Conservation (phyloP, 805 yeast genomes). For the Metschnikowia arizonensis region DNA sequence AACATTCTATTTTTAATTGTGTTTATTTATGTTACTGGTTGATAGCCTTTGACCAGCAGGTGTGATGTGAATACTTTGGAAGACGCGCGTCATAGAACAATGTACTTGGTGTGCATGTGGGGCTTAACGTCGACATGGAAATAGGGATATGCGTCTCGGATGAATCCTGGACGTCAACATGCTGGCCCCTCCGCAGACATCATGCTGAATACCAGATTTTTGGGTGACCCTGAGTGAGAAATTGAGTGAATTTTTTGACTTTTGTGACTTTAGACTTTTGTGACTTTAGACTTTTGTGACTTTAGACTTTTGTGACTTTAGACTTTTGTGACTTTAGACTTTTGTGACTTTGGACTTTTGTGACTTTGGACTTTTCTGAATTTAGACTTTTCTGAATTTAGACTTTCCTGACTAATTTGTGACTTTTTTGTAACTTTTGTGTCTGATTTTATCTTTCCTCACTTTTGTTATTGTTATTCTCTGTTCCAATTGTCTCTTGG, state of each 20-base stretch:
- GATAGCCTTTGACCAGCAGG: not conserved
- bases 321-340: too few relatives aligned
- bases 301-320: too few relatives aligned
- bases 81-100: not conserved
- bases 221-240: too few relatives aligned
- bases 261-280: too few relatives aligned
- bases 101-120: not conserved
- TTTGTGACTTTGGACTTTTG: too few relatives aligned
- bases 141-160: conserved; percentile 4
- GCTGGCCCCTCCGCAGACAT: not conserved
- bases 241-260: too few relatives aligned
- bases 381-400: too few relatives aligned
- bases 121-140: not conserved
- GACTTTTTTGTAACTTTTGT: too few relatives aligned
- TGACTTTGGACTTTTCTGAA: too few relatives aligned
- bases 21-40: conserved; percentile 3
- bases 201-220: not conserved
- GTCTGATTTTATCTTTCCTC: too few relatives aligned
- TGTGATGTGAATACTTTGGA: not conserved
- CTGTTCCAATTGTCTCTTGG: not conserved
- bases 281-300: too few relatives aligned
- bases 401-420: too few relatives aligned
- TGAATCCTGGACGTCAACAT: not conserved
- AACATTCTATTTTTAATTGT: not conserved
- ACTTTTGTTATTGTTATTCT: not conserved